A percentile compares a stretch with the other conserved stretches of the same genome.
Evolutionary conservation across 2,329 filamentous ascomycete genomes (phyloP).

Genomic region (Fusarium verticillioides): DNA sequence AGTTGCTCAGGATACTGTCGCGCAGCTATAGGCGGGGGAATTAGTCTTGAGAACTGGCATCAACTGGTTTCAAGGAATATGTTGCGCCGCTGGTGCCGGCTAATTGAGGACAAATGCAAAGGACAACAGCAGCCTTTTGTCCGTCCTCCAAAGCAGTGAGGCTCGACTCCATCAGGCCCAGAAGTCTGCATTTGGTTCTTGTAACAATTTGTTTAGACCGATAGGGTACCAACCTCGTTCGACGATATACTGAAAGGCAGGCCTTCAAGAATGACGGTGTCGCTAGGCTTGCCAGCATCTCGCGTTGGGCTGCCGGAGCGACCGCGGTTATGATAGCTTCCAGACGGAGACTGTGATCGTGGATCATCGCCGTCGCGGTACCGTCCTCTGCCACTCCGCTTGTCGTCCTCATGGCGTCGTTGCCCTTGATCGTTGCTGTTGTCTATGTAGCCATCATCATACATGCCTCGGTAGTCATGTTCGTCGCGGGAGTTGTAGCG

Average conservation of each 20-base stretch:
- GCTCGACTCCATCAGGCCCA: conserved; percentile 21
- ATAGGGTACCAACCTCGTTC: conserved; percentile 60
- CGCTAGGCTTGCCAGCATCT: conserved; percentile 57
- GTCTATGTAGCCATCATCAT: conserved; percentile 52
- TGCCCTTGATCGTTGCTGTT: conserved; percentile 36
- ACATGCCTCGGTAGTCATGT: conserved; percentile 52
- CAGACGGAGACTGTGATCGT: conserved; percentile 44
- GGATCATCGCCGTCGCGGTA: conserved; percentile 36
- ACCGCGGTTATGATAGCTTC: conserved; percentile 45
- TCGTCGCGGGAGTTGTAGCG: conserved; percentile 45
- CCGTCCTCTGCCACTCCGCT: conserved; percentile 30
- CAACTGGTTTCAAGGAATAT: conserved; percentile 17
- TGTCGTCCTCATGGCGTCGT: conserved; percentile 37
- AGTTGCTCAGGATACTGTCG: conserved; percentile 49
- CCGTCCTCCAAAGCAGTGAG: conserved; percentile 6
- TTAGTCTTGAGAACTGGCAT: conserved; percentile 43
- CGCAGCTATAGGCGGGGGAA: conserved; percentile 48
- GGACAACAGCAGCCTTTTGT: not conserved
- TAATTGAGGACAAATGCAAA: conserved; percentile 2
- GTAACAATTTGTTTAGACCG: conserved; percentile 27
- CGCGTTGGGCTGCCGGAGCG: conserved; percentile 50
- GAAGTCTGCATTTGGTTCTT: conserved; percentile 4
- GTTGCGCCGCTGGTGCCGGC: conserved; percentile 9
- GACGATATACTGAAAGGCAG: conserved; percentile 61
- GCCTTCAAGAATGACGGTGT: conserved; percentile 67